Conservation (phyloP, 2,329 filamentous ascomycete genomes). For the Apiospora pterosperma region DNA sequence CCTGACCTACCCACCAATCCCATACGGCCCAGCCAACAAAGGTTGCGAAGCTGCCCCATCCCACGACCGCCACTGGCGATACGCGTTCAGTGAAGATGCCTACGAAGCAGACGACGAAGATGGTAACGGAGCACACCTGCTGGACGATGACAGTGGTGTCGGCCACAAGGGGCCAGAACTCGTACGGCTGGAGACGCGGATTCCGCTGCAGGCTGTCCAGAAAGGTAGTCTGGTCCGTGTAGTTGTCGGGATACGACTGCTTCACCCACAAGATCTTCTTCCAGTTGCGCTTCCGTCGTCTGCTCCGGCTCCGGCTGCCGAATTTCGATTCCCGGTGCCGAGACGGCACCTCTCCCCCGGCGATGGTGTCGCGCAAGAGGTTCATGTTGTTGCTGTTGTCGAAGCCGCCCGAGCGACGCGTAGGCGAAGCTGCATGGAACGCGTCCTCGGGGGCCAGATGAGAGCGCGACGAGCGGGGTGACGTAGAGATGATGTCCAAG, state of each 20-base stretch:
- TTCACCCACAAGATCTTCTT: conserved; percentile 98
- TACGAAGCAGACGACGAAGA: conserved; percentile 92
- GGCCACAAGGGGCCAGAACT: conserved; percentile 95
- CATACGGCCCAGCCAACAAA: conserved; percentile 86
- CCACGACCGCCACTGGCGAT: conserved; percentile 85
- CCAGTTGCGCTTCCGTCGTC: conserved; percentile 72
- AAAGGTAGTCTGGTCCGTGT: conserved; percentile 95
- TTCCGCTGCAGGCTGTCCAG: conserved; percentile 95
- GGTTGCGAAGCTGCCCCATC: conserved; percentile 78
- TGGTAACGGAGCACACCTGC: conserved; percentile 90
- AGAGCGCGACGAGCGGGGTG: conserved; percentile 53
- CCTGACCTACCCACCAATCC: conserved; percentile 83
- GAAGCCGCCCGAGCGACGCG: conserved; percentile 46
- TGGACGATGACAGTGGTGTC: conserved; percentile 97
- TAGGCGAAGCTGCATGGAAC: conserved; percentile 61
- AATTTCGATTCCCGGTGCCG: conserved; percentile 41
- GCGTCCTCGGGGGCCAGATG: conserved; percentile 84
- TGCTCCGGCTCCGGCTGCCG: conserved; percentile 60
- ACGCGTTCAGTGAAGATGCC: conserved; percentile 84
- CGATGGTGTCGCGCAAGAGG: conserved; percentile 28
- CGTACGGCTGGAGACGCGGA: conserved; percentile 87
- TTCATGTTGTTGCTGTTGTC: conserved; percentile 20
- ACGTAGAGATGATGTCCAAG: conserved; percentile 19
- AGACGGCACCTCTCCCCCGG: conserved; percentile 11
- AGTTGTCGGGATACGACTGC: conserved; percentile 97